A percentile compares a stretch with the other conserved stretches of the same genome.
These are phyloP conservation scores for Heliocybe sulcata DNA, from an alignment of 1,284 basidiomycete genomes.

Conservation along the genomic window DNA sequence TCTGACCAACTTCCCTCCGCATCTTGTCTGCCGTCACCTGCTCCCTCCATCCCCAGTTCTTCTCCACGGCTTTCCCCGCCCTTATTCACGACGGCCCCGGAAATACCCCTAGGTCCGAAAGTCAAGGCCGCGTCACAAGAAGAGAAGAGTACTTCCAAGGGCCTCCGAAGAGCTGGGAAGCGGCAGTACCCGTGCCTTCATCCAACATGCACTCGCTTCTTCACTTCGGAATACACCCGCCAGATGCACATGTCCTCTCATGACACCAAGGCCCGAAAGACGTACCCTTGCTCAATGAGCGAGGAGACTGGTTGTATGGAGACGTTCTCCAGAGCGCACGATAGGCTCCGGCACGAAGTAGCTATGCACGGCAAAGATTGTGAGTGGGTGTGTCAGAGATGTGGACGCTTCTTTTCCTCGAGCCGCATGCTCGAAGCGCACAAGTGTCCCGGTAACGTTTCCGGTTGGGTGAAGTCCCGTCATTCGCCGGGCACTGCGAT, in stretches of 20 bases:
- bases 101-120: not conserved
- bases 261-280: not conserved
- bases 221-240: slow-evolving; percentile 1
- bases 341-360: slow-evolving; percentile 2
- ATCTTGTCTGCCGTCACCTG: not conserved
- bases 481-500: not conserved
- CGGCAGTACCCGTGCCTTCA: not conserved
- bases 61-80: not conserved
- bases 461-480: not conserved
- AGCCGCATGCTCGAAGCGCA: not conserved
- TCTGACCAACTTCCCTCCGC: not conserved
- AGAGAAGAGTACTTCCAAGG: not conserved
- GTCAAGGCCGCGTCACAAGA: not conserved
- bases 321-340: not conserved
- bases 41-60: not conserved
- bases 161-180: not conserved
- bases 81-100: not conserved
- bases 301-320: not conserved
- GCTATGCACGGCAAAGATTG: slow-evolving; percentile 1
- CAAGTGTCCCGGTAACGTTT: not conserved
- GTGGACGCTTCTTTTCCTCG: not conserved
- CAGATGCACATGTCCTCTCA: not conserved
- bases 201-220: not conserved
- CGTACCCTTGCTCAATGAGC: slow-evolving; percentile 10
- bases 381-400: not conserved